phyloP scores from a whole-genome alignment of 805 yeast species.

The Saturnispora besseyi region DNA sequence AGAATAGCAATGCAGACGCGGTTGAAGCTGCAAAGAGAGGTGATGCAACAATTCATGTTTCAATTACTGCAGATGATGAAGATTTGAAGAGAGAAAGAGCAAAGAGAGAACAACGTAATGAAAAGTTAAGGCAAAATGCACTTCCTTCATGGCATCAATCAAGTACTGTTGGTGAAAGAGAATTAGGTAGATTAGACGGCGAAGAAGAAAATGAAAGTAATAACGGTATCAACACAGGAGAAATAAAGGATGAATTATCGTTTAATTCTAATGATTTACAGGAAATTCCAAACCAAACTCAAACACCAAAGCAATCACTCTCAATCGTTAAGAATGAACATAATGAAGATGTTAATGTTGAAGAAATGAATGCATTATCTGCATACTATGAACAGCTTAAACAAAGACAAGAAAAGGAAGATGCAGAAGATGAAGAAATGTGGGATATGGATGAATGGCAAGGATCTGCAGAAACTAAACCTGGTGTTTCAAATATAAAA shows the following conservation, averaged over 20 bases:
- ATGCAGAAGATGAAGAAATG: constrained; percentile 44
- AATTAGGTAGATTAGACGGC: constrained; percentile 45
- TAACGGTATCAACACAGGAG: neutral
- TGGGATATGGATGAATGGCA: constrained; percentile 6
- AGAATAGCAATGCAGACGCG: constrained; percentile 22
- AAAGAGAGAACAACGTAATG: constrained; percentile 59
- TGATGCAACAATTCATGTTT: constrained; percentile 83
- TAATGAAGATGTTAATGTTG: constrained; percentile 26
- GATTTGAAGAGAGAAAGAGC: constrained; percentile 51
- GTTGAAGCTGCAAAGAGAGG: constrained; percentile 34
- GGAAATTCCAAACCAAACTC: neutral
- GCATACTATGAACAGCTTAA: constrained; percentile 73
- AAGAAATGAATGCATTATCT: constrained; percentile 64
- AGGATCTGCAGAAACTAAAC: neutral
- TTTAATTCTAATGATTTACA: neutral
- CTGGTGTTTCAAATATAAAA: neutral
- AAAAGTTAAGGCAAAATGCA: constrained; percentile 79
- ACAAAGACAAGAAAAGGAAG: constrained; percentile 55
- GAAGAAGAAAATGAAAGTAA: constrained; percentile 33
- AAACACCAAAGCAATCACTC: neutral
- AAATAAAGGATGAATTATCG: neutral
- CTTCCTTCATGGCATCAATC: constrained; percentile 94
- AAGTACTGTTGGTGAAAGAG: constrained; percentile 73
- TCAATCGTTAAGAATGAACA: neutral
- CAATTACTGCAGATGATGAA: constrained; percentile 83